Percentiles rank a stretch among this genome's conserved stretches.
These are phyloP conservation scores for Lasiosphaeria ovina DNA, from an alignment of 495 filamentous ascomycete genomes.

Conservation along the genomic window DNA sequence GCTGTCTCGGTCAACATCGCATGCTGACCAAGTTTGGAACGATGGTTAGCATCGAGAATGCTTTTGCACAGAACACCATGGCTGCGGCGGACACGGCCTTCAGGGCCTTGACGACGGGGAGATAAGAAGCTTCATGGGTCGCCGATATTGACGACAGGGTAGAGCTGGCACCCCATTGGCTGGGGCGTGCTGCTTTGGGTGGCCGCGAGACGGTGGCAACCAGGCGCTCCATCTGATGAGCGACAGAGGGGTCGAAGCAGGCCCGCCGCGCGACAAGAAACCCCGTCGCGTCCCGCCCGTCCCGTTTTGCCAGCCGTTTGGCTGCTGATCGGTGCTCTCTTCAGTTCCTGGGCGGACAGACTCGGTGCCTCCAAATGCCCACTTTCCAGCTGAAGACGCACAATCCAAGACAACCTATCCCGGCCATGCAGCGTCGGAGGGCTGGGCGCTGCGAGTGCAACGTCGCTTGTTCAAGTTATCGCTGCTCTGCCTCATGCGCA, in stretches of 20 bases:
- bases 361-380: neutral
- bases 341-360: neutral
- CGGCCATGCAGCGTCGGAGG: neutral
- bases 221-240: neutral
- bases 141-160: constrained; percentile 19
- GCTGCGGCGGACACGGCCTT: neutral
- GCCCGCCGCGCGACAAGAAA: no score
- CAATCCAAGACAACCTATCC: neutral
- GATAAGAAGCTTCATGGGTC: constrained; percentile 26
- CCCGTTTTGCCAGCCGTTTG: constrained; percentile 1
- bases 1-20: no score
- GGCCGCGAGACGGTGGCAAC: neutral
- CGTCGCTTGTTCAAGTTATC: constrained; percentile 4
- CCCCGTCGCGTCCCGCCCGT: constrained; percentile 10
- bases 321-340: neutral
- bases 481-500: constrained; percentile 3
- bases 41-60: no score
- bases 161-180: constrained; percentile 19
- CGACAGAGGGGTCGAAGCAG: no score
- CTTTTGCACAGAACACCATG: neutral
- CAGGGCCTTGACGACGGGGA: constrained; percentile 9
- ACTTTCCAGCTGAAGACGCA: constrained; percentile 1
- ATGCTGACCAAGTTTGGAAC: no score
- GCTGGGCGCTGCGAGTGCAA: constrained; percentile 9
- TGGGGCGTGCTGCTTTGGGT: constrained; percentile 13